These are phyloP conservation scores for Tylopilus rubrobrunneus DNA, from an alignment of 768 basidiomycete genomes.

Conservation along the genomic window DNA sequence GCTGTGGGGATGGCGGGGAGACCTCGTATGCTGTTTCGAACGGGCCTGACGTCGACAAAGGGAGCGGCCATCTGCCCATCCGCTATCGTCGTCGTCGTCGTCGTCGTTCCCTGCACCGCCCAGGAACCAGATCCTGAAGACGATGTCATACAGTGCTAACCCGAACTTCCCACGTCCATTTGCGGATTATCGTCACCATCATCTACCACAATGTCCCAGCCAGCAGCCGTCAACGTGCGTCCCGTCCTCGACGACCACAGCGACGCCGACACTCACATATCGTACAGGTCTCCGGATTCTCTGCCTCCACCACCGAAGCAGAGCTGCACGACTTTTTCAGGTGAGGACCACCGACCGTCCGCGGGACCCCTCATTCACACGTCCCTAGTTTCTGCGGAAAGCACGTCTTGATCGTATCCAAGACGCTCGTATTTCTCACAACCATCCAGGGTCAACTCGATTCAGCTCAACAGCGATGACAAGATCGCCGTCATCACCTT, in stretches of 20 bases:
- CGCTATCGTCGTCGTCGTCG: slow-evolving; percentile 4
- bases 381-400: slow-evolving; percentile 78
- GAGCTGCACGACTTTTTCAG: slow-evolving; percentile 80
- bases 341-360: slow-evolving; percentile 38
- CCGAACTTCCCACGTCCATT: slow-evolving; percentile 9
- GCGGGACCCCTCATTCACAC: slow-evolving; percentile 1
- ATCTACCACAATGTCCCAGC: slow-evolving; percentile 16
- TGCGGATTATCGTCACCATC: not conserved
- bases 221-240: slow-evolving; percentile 36
- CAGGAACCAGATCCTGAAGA: not conserved
- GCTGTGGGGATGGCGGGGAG: slow-evolving; percentile 26
- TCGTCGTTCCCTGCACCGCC: slow-evolving; percentile 14
- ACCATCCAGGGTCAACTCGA: slow-evolving; percentile 53
- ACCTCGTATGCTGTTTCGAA: slow-evolving; percentile 25
- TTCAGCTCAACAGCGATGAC: slow-evolving; percentile 50
- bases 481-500: slow-evolving; percentile 72
- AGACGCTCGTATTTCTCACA: not conserved
- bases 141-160: slow-evolving; percentile 8
- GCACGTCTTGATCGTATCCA: slow-evolving; percentile 35
- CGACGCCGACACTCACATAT: not conserved
- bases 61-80: slow-evolving; percentile 20
- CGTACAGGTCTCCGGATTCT: slow-evolving; percentile 66
- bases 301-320: slow-evolving; percentile 58
- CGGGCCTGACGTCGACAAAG: slow-evolving; percentile 4
- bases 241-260: not conserved